Evolutionary conservation across 257 asterid genomes (phyloP).

Genomic region (Solanum paucissectum): DNA sequence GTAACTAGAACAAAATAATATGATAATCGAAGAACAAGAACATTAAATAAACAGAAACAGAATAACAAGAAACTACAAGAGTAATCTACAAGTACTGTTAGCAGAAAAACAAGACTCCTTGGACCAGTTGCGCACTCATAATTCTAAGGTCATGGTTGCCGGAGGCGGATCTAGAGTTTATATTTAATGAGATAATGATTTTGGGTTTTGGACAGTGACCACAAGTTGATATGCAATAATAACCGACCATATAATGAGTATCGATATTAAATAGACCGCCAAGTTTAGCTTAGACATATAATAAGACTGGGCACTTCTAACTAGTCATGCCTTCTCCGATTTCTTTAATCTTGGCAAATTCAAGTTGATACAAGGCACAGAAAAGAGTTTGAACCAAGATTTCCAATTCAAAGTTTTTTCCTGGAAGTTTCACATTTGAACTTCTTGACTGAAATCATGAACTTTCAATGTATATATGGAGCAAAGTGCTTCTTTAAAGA

Average conservation of each 20-base stretch:
- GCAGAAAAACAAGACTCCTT: not conserved
- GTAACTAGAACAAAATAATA: not conserved
- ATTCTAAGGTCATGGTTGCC: not conserved
- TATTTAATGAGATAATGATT: not conserved
- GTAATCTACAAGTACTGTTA: not conserved
- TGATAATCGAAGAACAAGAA: not conserved
- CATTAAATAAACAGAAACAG: not conserved
- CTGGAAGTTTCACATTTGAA: not conserved
- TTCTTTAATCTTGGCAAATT: not conserved
- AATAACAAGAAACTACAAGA: not conserved
- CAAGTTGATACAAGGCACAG: not conserved
- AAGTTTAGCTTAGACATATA: not conserved
- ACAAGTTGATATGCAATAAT: not conserved
- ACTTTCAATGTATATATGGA: not conserved
- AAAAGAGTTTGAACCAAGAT: not conserved
- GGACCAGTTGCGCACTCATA: not conserved
- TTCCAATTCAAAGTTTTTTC: not conserved
- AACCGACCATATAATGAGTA: not conserved
- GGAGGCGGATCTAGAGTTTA: not conserved
- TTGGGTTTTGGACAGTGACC: not conserved
- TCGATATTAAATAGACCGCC: not conserved
- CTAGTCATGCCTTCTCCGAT: not conserved
- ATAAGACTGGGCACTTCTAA: not conserved
- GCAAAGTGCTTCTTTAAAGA: not conserved
- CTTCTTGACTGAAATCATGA: not conserved